These are phyloP conservation scores for Yarrowia phangngaensis DNA, from an alignment of 805 yeast species.

Conservation along the genomic window DNA sequence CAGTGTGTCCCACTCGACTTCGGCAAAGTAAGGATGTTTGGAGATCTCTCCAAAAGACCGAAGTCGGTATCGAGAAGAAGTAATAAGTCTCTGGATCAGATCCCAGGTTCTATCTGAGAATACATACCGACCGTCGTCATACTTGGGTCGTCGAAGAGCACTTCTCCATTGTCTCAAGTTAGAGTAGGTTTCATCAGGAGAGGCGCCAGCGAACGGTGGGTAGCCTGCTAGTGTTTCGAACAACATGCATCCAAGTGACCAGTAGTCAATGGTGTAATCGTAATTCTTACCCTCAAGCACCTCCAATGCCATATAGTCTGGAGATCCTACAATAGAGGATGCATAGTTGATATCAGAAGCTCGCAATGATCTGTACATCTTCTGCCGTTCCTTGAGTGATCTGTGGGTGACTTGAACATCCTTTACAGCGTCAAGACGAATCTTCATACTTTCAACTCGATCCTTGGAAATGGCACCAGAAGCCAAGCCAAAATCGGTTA, in stretches of 20 bases:
- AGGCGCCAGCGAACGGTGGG: constrained; percentile 93
- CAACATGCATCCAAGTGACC: constrained; percentile 97
- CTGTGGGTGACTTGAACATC: constrained; percentile 68
- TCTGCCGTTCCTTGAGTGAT: constrained; percentile 81
- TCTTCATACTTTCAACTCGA: constrained; percentile 86
- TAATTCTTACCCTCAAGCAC: constrained; percentile 90
- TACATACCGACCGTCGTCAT: constrained; percentile 85
- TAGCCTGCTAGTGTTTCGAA: constrained; percentile 95
- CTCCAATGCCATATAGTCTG: constrained; percentile 98
- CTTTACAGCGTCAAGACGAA: constrained; percentile 61
- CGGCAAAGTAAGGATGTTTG: constrained; percentile 75
- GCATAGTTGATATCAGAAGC: constrained; percentile 77
- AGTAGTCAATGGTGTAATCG: constrained; percentile 95
- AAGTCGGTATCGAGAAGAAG: constrained; percentile 70
- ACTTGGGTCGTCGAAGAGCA: constrained; percentile 81
- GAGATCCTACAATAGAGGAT: constrained; percentile 94
- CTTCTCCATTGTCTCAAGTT: constrained; percentile 91
- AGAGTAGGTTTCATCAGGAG: constrained; percentile 90
- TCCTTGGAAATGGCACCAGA: constrained; percentile 93
- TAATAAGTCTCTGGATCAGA: constrained; percentile 70
- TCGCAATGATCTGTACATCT: constrained; percentile 73
- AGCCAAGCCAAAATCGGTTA: constrained; percentile 95
- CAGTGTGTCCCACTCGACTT: constrained; percentile 70
- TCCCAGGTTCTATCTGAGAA: constrained; percentile 97
- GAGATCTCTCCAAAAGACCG: constrained; percentile 78